Percentiles rank a stretch among this genome's conserved stretches.
phyloP scores from a whole-genome alignment of 2,329 filamentous ascomycete species.

The Arthrobotrys conoides region DNA sequence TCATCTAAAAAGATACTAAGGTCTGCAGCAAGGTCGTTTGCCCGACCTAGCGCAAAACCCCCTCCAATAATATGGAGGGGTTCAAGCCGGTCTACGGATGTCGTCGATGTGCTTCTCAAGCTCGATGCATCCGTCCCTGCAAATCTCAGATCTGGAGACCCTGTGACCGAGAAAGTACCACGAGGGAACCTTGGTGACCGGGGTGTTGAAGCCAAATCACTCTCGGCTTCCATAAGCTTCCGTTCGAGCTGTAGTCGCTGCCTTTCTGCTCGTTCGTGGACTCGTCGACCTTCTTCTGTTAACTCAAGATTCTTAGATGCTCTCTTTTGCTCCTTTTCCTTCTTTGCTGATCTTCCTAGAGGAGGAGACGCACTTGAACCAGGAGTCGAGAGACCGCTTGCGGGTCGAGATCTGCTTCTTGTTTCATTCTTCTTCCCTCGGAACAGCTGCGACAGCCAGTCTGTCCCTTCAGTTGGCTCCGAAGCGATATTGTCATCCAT shows the following conservation, averaged over 20 bases:
- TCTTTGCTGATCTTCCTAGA: conserved; percentile 27
- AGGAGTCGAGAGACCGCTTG: conserved; percentile 18
- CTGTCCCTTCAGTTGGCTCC: conserved; percentile 37
- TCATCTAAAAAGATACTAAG: conserved; percentile 18
- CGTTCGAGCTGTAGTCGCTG: conserved; percentile 53
- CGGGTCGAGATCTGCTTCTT: conserved; percentile 30
- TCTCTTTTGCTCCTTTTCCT: conserved; percentile 36
- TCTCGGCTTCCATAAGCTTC: conserved; percentile 55
- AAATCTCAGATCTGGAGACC: conserved; percentile 50
- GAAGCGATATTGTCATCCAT: conserved; percentile 7
- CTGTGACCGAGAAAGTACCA: conserved; percentile 46
- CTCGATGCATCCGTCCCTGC: conserved; percentile 37
- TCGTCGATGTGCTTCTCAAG: conserved; percentile 48
- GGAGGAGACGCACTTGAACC: conserved; percentile 40
- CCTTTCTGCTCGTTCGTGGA: conserved; percentile 58
- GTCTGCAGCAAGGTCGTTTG: conserved; percentile 33
- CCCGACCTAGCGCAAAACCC: conserved; percentile 27
- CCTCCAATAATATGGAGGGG: conserved; percentile 32
- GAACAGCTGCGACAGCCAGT: conserved; percentile 57
- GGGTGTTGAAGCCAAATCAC: conserved; percentile 42
- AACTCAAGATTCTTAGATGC: conserved; percentile 39
- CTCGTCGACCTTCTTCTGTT: conserved; percentile 40
- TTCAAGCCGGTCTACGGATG: conserved; percentile 52
- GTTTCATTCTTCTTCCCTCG: conserved; percentile 52
- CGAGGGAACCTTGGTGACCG: conserved; percentile 55